A percentile compares a stretch with the other conserved stretches of the same genome.
Conservation (phyloP, 2,329 filamentous ascomycete species). For the Fusarium nygamai region DNA sequence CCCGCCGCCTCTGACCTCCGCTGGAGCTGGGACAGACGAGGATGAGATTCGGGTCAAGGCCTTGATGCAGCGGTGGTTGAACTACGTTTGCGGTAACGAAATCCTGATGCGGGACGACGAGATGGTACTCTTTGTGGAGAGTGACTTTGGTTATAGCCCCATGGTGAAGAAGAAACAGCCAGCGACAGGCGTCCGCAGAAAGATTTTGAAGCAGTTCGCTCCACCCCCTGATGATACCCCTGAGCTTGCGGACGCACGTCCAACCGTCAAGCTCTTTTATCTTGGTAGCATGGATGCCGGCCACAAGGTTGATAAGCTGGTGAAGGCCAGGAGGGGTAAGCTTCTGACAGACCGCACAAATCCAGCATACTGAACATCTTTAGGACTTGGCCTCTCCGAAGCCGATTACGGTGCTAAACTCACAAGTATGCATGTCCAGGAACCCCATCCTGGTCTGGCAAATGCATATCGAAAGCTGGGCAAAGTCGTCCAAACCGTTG, state of each 20-base stretch:
- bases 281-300: conserved; percentile 95
- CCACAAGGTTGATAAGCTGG: conserved; percentile 94
- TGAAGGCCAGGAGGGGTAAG: conserved; percentile 89
- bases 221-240: conserved; percentile 97
- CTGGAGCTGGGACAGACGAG: conserved; percentile 94
- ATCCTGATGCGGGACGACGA: conserved; percentile 95
- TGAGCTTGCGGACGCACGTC: conserved; percentile 88
- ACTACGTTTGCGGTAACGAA: conserved; percentile 90
- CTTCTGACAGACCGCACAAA: not conserved
- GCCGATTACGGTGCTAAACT: conserved; percentile 94
- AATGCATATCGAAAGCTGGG: conserved; percentile 96
- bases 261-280: conserved; percentile 95
- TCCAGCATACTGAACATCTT: conserved; percentile 34
- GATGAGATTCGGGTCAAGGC: conserved; percentile 91
- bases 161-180: conserved; percentile 96
- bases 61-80: conserved; percentile 93
- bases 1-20: conserved; percentile 91
- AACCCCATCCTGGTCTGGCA: conserved; percentile 86
- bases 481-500: conserved; percentile 90
- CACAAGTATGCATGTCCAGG: conserved; percentile 85
- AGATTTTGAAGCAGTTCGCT: conserved; percentile 97
- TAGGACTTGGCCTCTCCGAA: conserved; percentile 90
- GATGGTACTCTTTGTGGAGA: conserved; percentile 98
- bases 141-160: conserved; percentile 97
- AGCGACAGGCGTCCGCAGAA: conserved; percentile 92